Percentiles rank a stretch among this genome's conserved stretches.
Conservation (phyloP, 352 stramenopile species). For the Globisporangium abappressorium region DNA sequence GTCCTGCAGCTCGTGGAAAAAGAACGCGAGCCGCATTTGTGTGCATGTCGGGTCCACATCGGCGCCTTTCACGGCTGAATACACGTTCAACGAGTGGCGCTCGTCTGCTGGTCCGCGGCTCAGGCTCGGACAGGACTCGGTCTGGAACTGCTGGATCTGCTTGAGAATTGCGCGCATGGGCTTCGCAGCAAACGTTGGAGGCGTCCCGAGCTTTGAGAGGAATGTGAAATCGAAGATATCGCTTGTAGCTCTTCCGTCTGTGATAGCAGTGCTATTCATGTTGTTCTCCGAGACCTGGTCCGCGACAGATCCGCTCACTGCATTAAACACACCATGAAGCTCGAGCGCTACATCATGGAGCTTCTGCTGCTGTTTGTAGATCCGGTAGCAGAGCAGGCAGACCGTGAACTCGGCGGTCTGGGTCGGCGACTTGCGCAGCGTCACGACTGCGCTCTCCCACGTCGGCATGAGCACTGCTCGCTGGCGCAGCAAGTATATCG, state of each 20-base stretch:
- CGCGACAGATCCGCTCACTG: neutral
- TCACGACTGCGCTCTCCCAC: slow-evolving; percentile 62
- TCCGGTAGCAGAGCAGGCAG: slow-evolving; percentile 70
- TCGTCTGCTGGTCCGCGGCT: slow-evolving; percentile 15
- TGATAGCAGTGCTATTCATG: neutral
- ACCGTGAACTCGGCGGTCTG: slow-evolving; percentile 53
- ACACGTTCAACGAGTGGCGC: slow-evolving; percentile 14
- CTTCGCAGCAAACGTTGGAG: neutral
- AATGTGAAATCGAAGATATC: slow-evolving; percentile 21
- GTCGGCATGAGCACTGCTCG: slow-evolving; percentile 42
- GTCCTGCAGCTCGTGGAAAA: slow-evolving; percentile 85
- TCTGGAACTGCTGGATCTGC: slow-evolving; percentile 17
- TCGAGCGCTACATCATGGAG: slow-evolving; percentile 46
- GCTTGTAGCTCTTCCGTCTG: slow-evolving; percentile 3
- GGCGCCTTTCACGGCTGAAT: slow-evolving; percentile 22
- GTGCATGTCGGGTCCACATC: slow-evolving; percentile 74
- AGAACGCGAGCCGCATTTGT: slow-evolving; percentile 68
- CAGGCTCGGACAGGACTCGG: slow-evolving; percentile 15
- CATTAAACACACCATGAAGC: slow-evolving; percentile 28
- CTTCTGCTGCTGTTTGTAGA: slow-evolving; percentile 71
- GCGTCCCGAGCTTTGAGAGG: neutral
- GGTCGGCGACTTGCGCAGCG: slow-evolving; percentile 30
- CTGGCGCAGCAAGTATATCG: slow-evolving; percentile 63
- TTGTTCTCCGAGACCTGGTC: neutral
- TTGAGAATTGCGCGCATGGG: slow-evolving; percentile 7